Evolutionary conservation across 2,329 filamentous ascomycete genomes (phyloP), one percentile per base, ranked within the genome.

Genomic region (Aureobasidium uvarum): DNA sequence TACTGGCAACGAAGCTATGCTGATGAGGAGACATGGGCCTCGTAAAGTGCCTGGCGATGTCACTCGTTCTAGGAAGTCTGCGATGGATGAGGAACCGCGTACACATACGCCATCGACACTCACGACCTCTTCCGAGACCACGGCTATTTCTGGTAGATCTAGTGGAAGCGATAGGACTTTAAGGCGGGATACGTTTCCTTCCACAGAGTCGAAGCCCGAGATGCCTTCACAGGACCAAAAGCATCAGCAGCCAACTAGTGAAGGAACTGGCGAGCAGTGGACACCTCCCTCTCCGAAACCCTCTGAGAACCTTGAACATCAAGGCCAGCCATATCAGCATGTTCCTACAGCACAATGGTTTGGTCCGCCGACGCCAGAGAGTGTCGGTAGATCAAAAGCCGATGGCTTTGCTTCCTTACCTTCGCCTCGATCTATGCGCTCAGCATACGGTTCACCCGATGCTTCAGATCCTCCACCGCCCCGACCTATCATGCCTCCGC

Each of bases 141-240:
- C 79, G 3, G 75, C 76, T 59, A 72, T 72, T 11, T 80, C 79
- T 16, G 75, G 72, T 59, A 71, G 71, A 18, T 80, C 79, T 1
- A 79, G 76, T 68, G 78, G 75, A n/a, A 81, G 79, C 70, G 78
- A 75, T 64, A 79, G 78, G 1, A 81, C 80, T 3, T 74, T 81
- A 14, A 81, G 78, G 13, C 78, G 80, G 67, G 72, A 72, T 48
- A 78, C 77, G 5, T 79, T 79, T 67, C 13, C 62, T 43, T 5
- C 38, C 23, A 5, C 39, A 72, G 71, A 52, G 70, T 66, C 23
- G 68, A 69, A 50, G 66, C 68, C 18, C 73, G 73, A 48, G 16
- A 46, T 41, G 31, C 28, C 13, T 41, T 70, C 69, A 64, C 72
- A 73, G 48, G 68, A 68, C 39, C 62, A 66, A 39, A 67, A 66